Evolutionary conservation across 192 early-diverging fungal species (phyloP).

Genomic region (Podila minutissima): DNA sequence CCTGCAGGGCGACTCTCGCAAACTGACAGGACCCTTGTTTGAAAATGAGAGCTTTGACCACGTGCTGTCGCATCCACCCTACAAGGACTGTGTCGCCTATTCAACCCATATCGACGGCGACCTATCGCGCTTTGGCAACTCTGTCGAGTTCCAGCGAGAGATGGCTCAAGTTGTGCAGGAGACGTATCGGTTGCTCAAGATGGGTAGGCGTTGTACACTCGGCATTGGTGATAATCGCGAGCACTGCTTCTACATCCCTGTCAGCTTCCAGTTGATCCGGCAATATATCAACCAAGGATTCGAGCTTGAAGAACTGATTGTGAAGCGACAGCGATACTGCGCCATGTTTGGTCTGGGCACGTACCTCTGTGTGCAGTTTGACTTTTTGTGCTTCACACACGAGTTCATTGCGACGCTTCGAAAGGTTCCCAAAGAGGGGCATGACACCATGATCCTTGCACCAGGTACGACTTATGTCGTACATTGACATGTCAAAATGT

Average conservation of each 20-base stretch:
- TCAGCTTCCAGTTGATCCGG: conserved; percentile 84
- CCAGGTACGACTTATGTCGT: conserved; percentile 29
- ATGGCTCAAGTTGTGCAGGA: conserved; percentile 78
- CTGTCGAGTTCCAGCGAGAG: conserved; percentile 78
- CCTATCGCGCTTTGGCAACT: conserved; percentile 80
- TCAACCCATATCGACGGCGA: conserved; percentile 91
- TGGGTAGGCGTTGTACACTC: conserved; percentile 76
- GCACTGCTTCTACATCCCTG: conserved; percentile 89
- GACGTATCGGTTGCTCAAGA: conserved; percentile 78
- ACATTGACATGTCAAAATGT: background rate
- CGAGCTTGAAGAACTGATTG: conserved; percentile 88
- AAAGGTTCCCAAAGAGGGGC: conserved; percentile 65
- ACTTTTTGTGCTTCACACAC: conserved; percentile 95
- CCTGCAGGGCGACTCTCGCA: conserved; percentile 83
- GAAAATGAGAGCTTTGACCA: conserved; percentile 84
- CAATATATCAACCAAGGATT: conserved; percentile 87
- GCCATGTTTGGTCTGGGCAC: conserved; percentile 88
- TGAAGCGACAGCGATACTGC: conserved; percentile 91
- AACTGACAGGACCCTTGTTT: conserved; percentile 72
- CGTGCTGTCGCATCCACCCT: conserved; percentile 92
- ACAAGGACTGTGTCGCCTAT: conserved; percentile 92
- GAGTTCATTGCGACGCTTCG: conserved; percentile 89
- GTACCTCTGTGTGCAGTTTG: conserved; percentile 88
- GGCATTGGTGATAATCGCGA: conserved; percentile 95
- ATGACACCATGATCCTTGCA: conserved; percentile 63